These are phyloP conservation scores for Selaginella tamariscina DNA, from an alignment of 75 land plant species.

Conservation along the genomic window DNA sequence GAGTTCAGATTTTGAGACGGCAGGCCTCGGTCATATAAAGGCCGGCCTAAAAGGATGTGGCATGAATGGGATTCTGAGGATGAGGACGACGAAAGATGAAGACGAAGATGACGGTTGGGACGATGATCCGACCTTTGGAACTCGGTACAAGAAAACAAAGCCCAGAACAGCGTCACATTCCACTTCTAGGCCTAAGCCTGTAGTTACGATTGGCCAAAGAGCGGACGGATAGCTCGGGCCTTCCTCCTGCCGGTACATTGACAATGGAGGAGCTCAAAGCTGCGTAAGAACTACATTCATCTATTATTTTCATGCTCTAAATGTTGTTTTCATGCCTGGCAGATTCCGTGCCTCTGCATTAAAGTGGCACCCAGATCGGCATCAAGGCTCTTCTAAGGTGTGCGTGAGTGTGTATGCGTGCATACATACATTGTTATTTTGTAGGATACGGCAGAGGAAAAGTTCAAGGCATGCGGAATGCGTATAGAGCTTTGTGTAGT, in stretches of 20 bases:
- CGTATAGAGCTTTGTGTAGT: conserved; percentile 51
- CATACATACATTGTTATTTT: not conserved
- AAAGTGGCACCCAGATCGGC: conserved; percentile 90
- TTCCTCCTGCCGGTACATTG: conserved; percentile 55
- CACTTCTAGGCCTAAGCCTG: not conserved
- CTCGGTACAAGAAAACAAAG: not conserved
- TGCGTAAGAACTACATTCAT: conserved; percentile 40
- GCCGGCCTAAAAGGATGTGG: not conserved
- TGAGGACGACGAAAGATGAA: not conserved
- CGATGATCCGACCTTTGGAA: not conserved
- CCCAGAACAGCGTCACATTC: not conserved
- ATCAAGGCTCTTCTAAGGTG: conserved; percentile 73
- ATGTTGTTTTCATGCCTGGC: conserved; percentile 12
- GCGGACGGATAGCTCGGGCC: conserved; percentile 56
- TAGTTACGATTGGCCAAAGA: not conserved
- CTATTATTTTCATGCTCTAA: not conserved
- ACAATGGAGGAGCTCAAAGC: conserved; percentile 57
- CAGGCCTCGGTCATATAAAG: not conserved
- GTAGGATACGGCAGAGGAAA: conserved; percentile 66
- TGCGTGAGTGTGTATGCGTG: not conserved
- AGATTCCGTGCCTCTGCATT: conserved; percentile 75
- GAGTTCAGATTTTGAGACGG: not conserved
- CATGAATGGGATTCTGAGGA: not conserved
- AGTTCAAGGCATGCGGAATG: conserved; percentile 69
- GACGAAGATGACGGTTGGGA: not conserved